phyloP scores from a whole-genome alignment of 306 rosid species.

The Citrullus mucosospermus region DNA sequence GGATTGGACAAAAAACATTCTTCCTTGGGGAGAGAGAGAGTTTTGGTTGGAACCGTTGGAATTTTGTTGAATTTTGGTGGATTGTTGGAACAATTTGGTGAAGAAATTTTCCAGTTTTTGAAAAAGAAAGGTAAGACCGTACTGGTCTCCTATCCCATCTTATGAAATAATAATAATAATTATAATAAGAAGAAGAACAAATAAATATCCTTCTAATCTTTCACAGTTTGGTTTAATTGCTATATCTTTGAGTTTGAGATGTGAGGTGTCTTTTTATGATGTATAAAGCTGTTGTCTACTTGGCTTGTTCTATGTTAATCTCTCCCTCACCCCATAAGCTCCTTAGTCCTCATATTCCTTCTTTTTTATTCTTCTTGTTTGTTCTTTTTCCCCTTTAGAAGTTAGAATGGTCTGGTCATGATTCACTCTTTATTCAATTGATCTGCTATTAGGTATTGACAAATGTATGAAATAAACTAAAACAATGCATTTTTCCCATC shows the following conservation, averaged over 20 bases:
- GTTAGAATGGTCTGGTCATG: not conserved
- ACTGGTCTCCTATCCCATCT: not conserved
- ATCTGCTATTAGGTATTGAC: not conserved
- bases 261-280: no score
- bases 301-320: not conserved
- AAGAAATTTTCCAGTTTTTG: not conserved
- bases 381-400: not conserved
- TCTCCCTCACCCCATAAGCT: no score
- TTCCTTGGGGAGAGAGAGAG: not conserved
- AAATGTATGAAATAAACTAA: not conserved
- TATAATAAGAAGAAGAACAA: not conserved
- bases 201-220: not conserved
- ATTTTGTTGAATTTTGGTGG: slow-evolving; percentile 2
- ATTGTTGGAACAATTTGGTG: not conserved
- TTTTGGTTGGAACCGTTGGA: slow-evolving; percentile 4
- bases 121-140: not conserved
- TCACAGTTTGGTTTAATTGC: not conserved
- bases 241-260: no score
- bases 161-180: not conserved
- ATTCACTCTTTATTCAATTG: not conserved
- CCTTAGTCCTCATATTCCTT: no score
- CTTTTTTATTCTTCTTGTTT: not conserved
- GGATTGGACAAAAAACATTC: not conserved
- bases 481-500: not conserved
- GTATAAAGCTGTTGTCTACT: no score